Percentiles rank a stretch among this genome's conserved stretches.
Conservation (phyloP, 192 early-diverging fungal species). For the Coemansia sp. region DNA sequence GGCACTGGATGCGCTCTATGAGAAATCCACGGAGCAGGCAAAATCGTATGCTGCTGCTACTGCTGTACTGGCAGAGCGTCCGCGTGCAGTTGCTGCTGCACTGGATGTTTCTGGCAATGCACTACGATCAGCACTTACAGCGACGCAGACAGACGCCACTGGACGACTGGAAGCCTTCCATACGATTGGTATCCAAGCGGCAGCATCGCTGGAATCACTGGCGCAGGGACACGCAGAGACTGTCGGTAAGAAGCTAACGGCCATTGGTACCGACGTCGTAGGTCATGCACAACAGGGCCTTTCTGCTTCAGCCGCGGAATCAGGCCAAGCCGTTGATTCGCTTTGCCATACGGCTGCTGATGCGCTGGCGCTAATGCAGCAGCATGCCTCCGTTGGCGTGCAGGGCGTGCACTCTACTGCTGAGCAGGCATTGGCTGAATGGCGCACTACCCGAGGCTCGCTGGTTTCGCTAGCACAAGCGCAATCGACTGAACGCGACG, state of each 20-base stretch:
- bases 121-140: neutral
- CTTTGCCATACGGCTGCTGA: neutral
- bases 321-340: neutral
- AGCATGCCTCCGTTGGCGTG: neutral
- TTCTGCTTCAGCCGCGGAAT: neutral
- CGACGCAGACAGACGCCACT: neutral
- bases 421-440: neutral
- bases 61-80: neutral
- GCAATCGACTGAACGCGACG: constrained; percentile 15
- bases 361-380: neutral
- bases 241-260: too few relatives aligned
- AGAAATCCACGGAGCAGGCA: neutral
- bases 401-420: neutral
- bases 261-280: neutral
- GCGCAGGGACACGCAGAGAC: too few relatives aligned
- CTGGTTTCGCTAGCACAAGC: constrained; percentile 9
- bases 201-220: neutral
- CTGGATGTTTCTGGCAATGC: neutral
- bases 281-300: neutral
- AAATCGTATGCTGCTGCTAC: neutral
- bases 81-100: neutral
- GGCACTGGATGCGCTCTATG: neutral
- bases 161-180: neutral
- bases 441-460: constrained; percentile 15
- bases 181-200: neutral